Evolutionary conservation across 2,329 filamentous ascomycete genomes (phyloP).

Genomic region (Zasmidium angulare): DNA sequence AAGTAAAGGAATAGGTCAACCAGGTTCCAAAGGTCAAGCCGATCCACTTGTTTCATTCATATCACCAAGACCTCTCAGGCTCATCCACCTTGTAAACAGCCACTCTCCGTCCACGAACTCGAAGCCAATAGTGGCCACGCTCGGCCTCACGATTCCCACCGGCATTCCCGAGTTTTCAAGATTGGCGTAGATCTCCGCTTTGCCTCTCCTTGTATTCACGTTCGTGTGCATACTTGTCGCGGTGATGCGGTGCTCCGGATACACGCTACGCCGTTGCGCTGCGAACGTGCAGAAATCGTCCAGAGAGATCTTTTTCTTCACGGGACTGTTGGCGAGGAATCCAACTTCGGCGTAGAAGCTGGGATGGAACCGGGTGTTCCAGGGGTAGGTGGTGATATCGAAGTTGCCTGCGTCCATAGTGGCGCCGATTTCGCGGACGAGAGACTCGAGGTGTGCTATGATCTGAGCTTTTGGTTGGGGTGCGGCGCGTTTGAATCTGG

Average conservation of each 20-base stretch:
- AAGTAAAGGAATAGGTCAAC: too few species aligned
- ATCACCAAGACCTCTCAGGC: slow-evolving; percentile 4
- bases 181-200: not conserved
- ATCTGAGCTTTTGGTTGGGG: not conserved
- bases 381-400: not conserved
- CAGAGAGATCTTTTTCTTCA: not conserved
- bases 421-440: not conserved
- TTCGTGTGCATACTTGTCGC: not conserved
- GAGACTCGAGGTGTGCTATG: not conserved
- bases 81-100: slow-evolving; percentile 1
- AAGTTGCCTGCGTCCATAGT: not conserved
- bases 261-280: not conserved
- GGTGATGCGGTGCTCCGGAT: not conserved
- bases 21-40: too few species aligned
- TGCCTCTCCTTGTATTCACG: not conserved
- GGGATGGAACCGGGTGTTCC: not conserved
- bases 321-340: not conserved
- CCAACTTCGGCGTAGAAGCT: not conserved
- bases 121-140: not conserved
- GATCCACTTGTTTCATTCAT: too few species aligned
- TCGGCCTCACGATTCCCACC: slow-evolving; percentile 3
- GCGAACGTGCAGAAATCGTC: not conserved
- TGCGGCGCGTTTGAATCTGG: not conserved
- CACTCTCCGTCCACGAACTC: not conserved
- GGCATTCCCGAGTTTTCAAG: not conserved